Conservation (phyloP, 2,329 filamentous ascomycete species). For the Leptographium wingfieldii region DNA sequence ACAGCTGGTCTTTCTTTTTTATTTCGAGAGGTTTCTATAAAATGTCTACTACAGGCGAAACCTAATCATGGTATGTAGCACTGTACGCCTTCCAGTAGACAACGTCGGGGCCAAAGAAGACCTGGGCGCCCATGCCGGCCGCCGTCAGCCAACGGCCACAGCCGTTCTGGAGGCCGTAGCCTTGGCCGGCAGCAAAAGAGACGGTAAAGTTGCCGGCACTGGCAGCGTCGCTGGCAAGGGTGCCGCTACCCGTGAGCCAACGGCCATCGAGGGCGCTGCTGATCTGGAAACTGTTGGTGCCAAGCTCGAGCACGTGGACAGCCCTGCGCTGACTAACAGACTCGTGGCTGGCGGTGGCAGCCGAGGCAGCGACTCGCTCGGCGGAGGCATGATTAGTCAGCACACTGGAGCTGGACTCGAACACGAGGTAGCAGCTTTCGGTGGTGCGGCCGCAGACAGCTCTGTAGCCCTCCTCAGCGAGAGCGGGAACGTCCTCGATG, state of each 20-base stretch:
- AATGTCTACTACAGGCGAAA: too few species aligned
- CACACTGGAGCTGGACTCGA: constrained; percentile 29
- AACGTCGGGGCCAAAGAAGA: background rate
- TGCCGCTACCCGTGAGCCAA: constrained; percentile 10
- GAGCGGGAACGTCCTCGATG: constrained; percentile 21
- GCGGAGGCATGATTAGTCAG: constrained; percentile 22
- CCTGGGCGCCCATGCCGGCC: background rate
- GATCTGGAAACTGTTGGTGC: constrained; percentile 16
- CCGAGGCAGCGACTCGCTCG: constrained; percentile 10
- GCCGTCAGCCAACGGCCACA: background rate
- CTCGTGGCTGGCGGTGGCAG: constrained; percentile 22
- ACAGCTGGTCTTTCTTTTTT: too few species aligned
- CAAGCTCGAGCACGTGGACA: constrained; percentile 23
- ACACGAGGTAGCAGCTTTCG: constrained; percentile 39
- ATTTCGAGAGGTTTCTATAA: too few species aligned
- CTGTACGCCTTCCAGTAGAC: constrained; percentile 5
- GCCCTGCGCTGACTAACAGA: constrained; percentile 34
- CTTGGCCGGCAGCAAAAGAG: background rate
- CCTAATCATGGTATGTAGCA: constrained; percentile 5
- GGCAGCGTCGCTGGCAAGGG: background rate
- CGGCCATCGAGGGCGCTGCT: constrained; percentile 10
- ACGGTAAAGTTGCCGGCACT: constrained; percentile 3
- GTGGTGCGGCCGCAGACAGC: constrained; percentile 35
- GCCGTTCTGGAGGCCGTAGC: constrained; percentile 3
- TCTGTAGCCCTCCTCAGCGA: constrained; percentile 40